Evolutionary conservation across 2,329 filamentous ascomycete species (phyloP).

Genomic region (Colletotrichum viniferum): DNA sequence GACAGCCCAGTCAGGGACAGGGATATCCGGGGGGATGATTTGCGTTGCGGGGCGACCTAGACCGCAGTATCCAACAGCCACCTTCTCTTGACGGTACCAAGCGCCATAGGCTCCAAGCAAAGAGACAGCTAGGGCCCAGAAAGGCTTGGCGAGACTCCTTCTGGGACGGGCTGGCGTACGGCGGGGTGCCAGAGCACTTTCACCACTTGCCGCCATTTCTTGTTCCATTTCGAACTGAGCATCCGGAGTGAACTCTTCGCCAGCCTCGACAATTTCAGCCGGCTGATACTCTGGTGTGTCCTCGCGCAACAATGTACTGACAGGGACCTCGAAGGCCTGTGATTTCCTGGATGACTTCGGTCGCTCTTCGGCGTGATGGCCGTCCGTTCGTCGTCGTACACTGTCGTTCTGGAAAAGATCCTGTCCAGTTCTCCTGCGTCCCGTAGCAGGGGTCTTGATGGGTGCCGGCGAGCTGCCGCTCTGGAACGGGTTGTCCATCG

Average conservation of each 20-base stretch:
- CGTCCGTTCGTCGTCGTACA: slow-evolving; percentile 49
- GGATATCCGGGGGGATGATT: slow-evolving; percentile 52
- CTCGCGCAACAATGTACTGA: slow-evolving; percentile 41
- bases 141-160: slow-evolving; percentile 63
- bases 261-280: slow-evolving; percentile 61
- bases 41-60: slow-evolving; percentile 68
- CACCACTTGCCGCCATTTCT: slow-evolving; percentile 64
- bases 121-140: slow-evolving; percentile 73
- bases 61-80: slow-evolving; percentile 95
- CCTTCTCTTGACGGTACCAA: slow-evolving; percentile 93
- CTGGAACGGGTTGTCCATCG: slow-evolving; percentile 92
- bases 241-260: slow-evolving; percentile 94
- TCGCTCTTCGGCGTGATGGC: slow-evolving; percentile 6
- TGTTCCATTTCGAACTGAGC: slow-evolving; percentile 81
- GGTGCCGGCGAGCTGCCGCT: slow-evolving; percentile 74
- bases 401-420: slow-evolving; percentile 33
- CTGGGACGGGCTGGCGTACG: slow-evolving; percentile 42
- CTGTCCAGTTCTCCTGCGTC: slow-evolving; percentile 49
- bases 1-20: slow-evolving; percentile 74
- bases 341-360: slow-evolving; percentile 38
- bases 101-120: slow-evolving; percentile 74
- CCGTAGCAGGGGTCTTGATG: slow-evolving; percentile 48
- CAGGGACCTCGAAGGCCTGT: slow-evolving; percentile 62
- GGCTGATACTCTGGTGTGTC: slow-evolving; percentile 33
- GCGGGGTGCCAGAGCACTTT: slow-evolving; percentile 48